Conservation (phyloP, 371 early-diverging fungal species). For the Mycotypha africana region DNA sequence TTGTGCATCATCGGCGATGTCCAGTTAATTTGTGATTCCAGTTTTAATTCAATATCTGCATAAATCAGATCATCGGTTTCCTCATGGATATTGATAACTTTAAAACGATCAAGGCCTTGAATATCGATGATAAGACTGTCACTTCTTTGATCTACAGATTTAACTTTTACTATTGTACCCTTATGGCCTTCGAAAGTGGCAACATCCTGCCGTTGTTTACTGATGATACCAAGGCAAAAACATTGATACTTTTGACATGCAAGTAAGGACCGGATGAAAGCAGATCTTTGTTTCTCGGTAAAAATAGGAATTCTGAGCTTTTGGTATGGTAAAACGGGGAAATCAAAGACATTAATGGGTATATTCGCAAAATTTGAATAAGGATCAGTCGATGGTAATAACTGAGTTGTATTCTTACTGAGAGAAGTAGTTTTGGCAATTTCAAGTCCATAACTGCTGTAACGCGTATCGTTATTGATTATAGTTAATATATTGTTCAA, state of each 20-base stretch:
- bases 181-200: constrained; percentile 19
- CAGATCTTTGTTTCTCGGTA: background rate
- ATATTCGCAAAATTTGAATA: constrained; percentile 1
- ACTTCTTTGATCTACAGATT: constrained; percentile 20
- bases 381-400: too few relatives aligned
- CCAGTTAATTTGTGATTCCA: constrained; percentile 1
- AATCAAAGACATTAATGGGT: constrained; percentile 7
- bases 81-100: constrained; percentile 17
- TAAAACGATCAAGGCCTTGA: constrained; percentile 36
- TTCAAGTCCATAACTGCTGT: background rate
- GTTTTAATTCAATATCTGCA: constrained; percentile 15
- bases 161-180: constrained; percentile 37
- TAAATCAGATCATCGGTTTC: constrained; percentile 18
- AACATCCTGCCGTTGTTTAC: constrained; percentile 1
- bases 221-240: constrained; percentile 12
- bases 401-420: background rate
- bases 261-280: constrained; percentile 4
- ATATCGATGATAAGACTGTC: constrained; percentile 37
- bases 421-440: background rate
- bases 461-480: background rate
- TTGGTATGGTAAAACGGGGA: constrained; percentile 13
- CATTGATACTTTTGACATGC: constrained; percentile 3
- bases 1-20: too few relatives aligned
- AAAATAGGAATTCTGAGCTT: constrained; percentile 15
- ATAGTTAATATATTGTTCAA: background rate